Percentiles rank a stretch among this genome's conserved stretches.
Conservation (phyloP, 257 asterid genomes). For the Avicennia marina region DNA sequence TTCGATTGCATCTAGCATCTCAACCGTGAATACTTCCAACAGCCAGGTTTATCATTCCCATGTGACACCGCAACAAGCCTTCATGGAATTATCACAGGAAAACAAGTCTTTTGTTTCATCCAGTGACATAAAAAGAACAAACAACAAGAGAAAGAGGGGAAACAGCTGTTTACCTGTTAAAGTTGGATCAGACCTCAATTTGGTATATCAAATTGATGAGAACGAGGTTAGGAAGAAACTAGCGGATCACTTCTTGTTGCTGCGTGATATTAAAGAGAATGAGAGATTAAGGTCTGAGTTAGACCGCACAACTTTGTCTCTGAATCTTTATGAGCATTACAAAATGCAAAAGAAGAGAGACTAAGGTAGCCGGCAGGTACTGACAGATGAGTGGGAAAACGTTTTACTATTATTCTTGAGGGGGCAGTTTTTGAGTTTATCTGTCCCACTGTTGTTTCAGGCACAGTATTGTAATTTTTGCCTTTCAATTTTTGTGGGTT, state of each 20-base stretch:
- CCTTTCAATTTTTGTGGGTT: no score
- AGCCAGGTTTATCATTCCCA: constrained; percentile 58
- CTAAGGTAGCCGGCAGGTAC: no score
- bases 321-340: constrained; percentile 53
- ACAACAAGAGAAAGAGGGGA: constrained; percentile 39
- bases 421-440: no score
- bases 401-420: no score
- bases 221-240: constrained; percentile 51
- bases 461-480: no score
- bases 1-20: constrained; percentile 56
- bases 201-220: constrained; percentile 30
- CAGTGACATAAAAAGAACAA: constrained; percentile 23
- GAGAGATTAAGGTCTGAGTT: constrained; percentile 71
- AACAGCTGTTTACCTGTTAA: constrained; percentile 14
- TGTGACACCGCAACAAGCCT: constrained; percentile 82
- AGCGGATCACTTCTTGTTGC: constrained; percentile 47
- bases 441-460: no score
- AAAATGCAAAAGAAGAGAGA: constrained; percentile 51
- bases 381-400: no score
- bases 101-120: constrained; percentile 36
- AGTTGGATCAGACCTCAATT: constrained; percentile 19
- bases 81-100: constrained; percentile 40
- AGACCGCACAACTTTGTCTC: constrained; percentile 33
- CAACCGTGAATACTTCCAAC: constrained; percentile 50
- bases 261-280: constrained; percentile 62